Evolutionary conservation across 2,329 filamentous ascomycete species (phyloP).

Genomic region (Ophiostoma himal-ulmi): DNA sequence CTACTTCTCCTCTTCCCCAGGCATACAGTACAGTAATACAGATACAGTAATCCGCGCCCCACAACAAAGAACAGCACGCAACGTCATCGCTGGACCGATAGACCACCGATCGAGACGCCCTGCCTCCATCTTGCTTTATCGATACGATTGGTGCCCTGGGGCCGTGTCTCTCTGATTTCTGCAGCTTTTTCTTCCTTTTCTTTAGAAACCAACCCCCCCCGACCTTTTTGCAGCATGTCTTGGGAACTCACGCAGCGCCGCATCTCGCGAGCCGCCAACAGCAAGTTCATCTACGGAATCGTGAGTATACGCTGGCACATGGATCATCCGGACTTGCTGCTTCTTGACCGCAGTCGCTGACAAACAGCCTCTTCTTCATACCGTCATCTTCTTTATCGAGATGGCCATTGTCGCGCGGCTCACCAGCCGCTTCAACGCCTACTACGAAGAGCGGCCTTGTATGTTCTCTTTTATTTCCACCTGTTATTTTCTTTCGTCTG

Average conservation of each 20-base stretch:
- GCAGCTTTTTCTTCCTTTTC: not conserved
- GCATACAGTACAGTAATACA: not conserved
- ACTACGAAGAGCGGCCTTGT: conserved; percentile 87
- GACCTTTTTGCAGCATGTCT: conserved; percentile 40
- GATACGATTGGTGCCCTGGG: not conserved
- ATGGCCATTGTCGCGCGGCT: conserved; percentile 80
- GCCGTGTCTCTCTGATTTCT: not conserved
- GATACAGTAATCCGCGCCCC: conserved; percentile 4
- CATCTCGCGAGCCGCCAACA: conserved; percentile 60
- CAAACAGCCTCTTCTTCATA: conserved; percentile 75
- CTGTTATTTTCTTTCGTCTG: no score
- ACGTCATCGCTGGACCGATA: conserved; percentile 9
- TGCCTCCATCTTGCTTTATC: conserved; percentile 11
- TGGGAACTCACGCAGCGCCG: conserved; percentile 56
- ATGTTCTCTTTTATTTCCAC: conserved; percentile 32
- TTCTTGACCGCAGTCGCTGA: conserved; percentile 27
- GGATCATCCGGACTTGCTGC: no score
- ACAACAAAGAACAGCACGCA: conserved; percentile 9
- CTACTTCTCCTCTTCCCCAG: conserved; percentile 5
- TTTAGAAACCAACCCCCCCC: not conserved
- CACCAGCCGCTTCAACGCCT: conserved; percentile 81
- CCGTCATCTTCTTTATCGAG: conserved; percentile 78
- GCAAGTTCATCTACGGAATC: conserved; percentile 67
- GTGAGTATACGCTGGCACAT: conserved; percentile 43
- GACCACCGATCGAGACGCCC: conserved; percentile 8